Base-by-base conservation (phyloP, 2,329 filamentous ascomycete genomes). In the Colletotrichum truncatum region DNA sequence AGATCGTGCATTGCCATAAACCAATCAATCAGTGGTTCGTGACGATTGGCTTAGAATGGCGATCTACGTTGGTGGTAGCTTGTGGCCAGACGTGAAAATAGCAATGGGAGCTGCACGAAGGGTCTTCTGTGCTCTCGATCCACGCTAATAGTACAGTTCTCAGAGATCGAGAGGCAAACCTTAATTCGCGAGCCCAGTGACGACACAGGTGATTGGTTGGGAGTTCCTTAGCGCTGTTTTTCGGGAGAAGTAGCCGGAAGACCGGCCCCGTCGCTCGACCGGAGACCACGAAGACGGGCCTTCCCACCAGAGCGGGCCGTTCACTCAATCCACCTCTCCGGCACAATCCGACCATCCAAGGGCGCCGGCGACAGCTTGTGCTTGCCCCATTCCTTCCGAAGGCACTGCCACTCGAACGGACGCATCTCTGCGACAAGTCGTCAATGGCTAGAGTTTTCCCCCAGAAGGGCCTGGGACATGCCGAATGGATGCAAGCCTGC, bases 71-170 rank as follows among this genome's bases (percentile, higher is more conserved):
- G 2, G 39, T 14, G 16, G 12, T 7, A 25, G 26, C 18, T 32
- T 3, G 28, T 41, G 10, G 32, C 6, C 8, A 4, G 38, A 41
- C 16, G 46, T 36, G 16, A 26, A 34, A 16, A 23, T 5, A 39
- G 32, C 18, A 12, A 16, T 14, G 48, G 6, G 32, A 32, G 14
- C 23, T 66, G 63, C 63, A 62, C 34, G n/a, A 65, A 65, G 62
- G 62, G 62, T 62, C 36, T 28, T 30, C 25, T n/a, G 10, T n/a
- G 34, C 43, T n/a, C 23, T 36, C 71, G 75, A 77, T 77, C 65
- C 56, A 60, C 64, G 64, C 74, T 75, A 76, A 62, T 25, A 45
- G 65, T 69, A 73, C 70, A 69, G 64, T 68, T 73, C 67, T 28
- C 61, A 8, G 39, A 68, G 71, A 75, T 77, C 75, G 70, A 62